Conservation (phyloP, 2,329 filamentous ascomycete genomes). For the Scedosporium dehoogii region DNA sequence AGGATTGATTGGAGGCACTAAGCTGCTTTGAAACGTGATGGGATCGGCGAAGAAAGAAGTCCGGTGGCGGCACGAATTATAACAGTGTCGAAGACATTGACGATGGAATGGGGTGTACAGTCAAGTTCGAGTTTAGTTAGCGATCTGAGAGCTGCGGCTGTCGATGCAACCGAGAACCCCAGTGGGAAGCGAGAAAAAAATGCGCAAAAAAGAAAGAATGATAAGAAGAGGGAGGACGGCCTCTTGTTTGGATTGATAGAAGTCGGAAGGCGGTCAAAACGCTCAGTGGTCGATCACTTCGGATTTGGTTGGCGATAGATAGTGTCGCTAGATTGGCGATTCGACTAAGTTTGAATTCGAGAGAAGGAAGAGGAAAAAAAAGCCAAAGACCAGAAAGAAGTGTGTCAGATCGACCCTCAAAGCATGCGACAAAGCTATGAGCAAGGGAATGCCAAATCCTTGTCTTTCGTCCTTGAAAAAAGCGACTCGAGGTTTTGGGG, state of each 20-base stretch:
- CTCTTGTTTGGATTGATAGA: background rate
- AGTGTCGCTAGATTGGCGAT: background rate
- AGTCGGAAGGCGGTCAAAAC: background rate
- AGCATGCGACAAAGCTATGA: background rate
- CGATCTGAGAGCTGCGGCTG: background rate
- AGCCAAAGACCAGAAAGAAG: background rate
- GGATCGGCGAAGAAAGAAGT: background rate
- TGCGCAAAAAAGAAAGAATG: background rate
- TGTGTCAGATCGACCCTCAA: background rate
- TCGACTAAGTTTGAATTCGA: background rate
- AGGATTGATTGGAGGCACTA: background rate
- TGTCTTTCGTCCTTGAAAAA: background rate
- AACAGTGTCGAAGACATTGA: constrained; percentile 1
- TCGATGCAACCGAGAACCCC: background rate
- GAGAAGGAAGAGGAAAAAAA: background rate
- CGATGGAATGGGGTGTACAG: background rate
- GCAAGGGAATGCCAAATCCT: background rate
- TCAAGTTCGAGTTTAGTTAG: background rate
- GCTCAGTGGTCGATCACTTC: background rate
- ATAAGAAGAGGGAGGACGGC: constrained; percentile 1
- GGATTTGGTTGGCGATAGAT: background rate
- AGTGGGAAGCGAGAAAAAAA: background rate
- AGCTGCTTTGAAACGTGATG: background rate
- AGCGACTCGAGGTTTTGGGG: background rate
- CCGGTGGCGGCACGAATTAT: background rate